These are phyloP conservation scores for Talaromyces sp. DNA, from an alignment of 2,329 filamentous ascomycete genomes.

Conservation along the genomic window DNA sequence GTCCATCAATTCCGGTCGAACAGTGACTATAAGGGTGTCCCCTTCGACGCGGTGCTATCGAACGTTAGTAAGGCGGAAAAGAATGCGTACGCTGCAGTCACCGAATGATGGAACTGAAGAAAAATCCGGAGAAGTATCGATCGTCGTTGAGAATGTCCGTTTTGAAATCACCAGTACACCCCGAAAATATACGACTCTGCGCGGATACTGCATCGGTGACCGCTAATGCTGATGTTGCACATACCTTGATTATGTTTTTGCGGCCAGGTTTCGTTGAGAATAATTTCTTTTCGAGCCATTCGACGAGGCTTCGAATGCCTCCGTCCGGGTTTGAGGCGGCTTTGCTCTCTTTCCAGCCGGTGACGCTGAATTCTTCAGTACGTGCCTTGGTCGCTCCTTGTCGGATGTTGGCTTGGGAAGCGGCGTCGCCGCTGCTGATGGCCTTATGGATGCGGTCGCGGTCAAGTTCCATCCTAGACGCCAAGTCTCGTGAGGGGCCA, in stretches of 20 bases:
- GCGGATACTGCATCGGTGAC: conserved; percentile 35
- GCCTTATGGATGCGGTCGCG: conserved; percentile 34
- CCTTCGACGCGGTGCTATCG: conserved; percentile 68
- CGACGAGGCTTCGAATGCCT: conserved; percentile 63
- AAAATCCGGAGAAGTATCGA: conserved; percentile 33
- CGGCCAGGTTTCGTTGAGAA: conserved; percentile 53
- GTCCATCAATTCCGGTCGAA: conserved; percentile 63
- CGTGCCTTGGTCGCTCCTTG: conserved; percentile 34
- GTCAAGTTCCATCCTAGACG: conserved; percentile 21
- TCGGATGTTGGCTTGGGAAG: conserved; percentile 41
- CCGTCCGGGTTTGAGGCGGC: conserved; percentile 65
- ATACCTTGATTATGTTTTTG: conserved; percentile 75
- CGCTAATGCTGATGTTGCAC: conserved; percentile 51
- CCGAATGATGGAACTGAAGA: conserved; percentile 37
- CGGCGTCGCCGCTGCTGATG: conserved; percentile 36
- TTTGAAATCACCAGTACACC: conserved; percentile 43
- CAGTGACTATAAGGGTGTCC: conserved; percentile 67
- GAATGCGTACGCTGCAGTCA: conserved; percentile 44
- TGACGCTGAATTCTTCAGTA: conserved; percentile 47
- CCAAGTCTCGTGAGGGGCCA: conserved; percentile 28
- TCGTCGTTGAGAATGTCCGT: conserved; percentile 46
- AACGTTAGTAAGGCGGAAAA: conserved; percentile 65
- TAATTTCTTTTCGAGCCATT: conserved; percentile 71
- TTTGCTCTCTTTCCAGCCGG: conserved; percentile 67
- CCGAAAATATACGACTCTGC: conserved; percentile 18